Base-by-base conservation (phyloP, 1,284 basidiomycete species). In the Blastosporella zonata region DNA sequence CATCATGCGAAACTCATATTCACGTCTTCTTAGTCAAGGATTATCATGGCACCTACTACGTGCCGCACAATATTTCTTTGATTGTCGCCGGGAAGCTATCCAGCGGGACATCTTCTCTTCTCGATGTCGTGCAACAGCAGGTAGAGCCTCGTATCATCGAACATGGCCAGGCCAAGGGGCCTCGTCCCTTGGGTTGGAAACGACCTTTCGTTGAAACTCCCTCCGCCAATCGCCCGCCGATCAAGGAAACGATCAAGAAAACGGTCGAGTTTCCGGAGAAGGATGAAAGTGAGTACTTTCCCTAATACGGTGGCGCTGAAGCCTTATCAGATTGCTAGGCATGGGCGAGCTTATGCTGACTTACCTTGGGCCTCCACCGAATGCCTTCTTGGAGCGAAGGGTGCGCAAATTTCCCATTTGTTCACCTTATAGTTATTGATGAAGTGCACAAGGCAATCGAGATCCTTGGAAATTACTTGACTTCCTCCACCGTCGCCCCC, bases 241-340 rank as follows among this genome's bases (percentile, higher is more conserved):
- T 92, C 21, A 49, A 73, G 7, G 64, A 78, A 52, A 77, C 79
- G 2, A 63, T 75, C 41, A 81, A 78, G 53, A 79, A 85, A 49
- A 74, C 78, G 0, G 82, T 98, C 25, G 90, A 96, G 59, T 99
- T 99, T 62, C 97, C 97, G n/a, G 97, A 98, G 68, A 85, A 93
- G 67, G 96, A 99, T 65, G 97, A 99, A 73, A 93, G 88, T 71
- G 50, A 20, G 71, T 60, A 15, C 33, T 27, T n/a, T 21, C 41
- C 20, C 22, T 43, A 1, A 34, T 4, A 28, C 15, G 17, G 17
- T 35, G 6, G 23, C 15, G 25, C 7, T 17, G 10, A 25, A 18
- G 7, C 41, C 37, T 43, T 23, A 43, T 53, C 53, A 31, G 25
- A 31, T 42, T 41, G 6, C 15, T 29, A 76, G 74, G 69, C 39